These are phyloP conservation scores for Solanum habrochaites DNA, from an alignment of 257 asterid species.

Conservation along the genomic window DNA sequence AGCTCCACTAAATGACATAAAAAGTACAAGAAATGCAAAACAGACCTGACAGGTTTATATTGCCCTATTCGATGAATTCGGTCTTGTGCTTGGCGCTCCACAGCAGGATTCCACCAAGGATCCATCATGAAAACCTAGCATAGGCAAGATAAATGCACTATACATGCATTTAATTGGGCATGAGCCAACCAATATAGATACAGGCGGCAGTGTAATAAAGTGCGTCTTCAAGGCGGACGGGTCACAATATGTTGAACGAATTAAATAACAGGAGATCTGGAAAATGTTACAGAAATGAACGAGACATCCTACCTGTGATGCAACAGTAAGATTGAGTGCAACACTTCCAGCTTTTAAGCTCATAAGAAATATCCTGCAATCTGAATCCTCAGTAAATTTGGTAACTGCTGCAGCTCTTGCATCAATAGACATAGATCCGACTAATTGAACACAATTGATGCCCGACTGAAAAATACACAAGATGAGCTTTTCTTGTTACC, in stretches of 20 bases:
- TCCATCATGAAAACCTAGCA: slow-evolving; percentile 91
- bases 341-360: slow-evolving; percentile 97
- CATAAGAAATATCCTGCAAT: slow-evolving; percentile 81
- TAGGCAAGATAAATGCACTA: not conserved
- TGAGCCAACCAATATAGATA: not conserved
- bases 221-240: not conserved
- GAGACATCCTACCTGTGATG: slow-evolving; percentile 60
- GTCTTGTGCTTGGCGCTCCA: slow-evolving; percentile 93
- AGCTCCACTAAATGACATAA: not conserved
- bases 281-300: not conserved
- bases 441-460: slow-evolving; percentile 64
- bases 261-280: not conserved
- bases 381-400: slow-evolving; percentile 62
- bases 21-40: not conserved
- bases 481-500: not conserved
- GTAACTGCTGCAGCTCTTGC: slow-evolving; percentile 83
- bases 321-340: slow-evolving; percentile 92
- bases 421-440: slow-evolving; percentile 81
- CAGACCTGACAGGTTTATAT: slow-evolving; percentile 72
- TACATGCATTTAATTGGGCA: not conserved
- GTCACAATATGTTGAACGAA: not conserved
- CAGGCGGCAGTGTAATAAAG: not conserved
- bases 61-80: slow-evolving; percentile 94
- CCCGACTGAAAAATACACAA: slow-evolving; percentile 46
- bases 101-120: slow-evolving; percentile 99